Base-by-base conservation (phyloP, 768 basidiomycete species). In the Austroboletus festivus region DNA sequence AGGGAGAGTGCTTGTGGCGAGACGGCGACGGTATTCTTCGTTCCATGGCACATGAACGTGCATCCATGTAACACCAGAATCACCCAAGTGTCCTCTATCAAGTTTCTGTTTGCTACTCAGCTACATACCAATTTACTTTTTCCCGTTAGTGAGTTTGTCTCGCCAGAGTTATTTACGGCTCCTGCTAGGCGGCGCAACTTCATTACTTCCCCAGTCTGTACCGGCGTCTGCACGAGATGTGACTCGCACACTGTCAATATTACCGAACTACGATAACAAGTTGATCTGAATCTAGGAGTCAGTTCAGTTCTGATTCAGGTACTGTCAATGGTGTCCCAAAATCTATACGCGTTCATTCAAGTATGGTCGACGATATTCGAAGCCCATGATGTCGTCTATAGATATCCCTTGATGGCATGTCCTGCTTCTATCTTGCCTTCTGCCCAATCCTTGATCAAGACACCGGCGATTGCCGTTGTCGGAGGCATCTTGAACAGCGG, bases 1-100 rank as follows among this genome's bases (percentile, higher is more conserved):
- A 87, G 22, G 93, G 93, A 10, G 84, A 88, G 10, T 95, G 93
- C 62, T 75, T 94, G 33, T 77, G 94, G 43, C 81, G 83, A 16
- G 76, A 85, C 50, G 93, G 92, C 5, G 89, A 89, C 54, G 71
- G 68, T 18, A 70, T 86, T 19, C 51, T 70, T 40, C 56, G 51
- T 39, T 42, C 22, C 40, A 50, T 58, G 49, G 42, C 39, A 48
- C 54, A 54, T 30, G 53, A 71, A 37, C 61, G 46, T n/a, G 47
- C 60, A 18, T 50, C 48, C 4, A 46, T 62, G 61, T 63, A 45
- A 46, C 42, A 16, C 9, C 18, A 2, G 34, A 33, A n/a, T n/a
- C n/a, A n/a, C n/a, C n/a, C n/a, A n/a, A n/a, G n/a, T 7, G 26
- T 28, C 26, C 26, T 28, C 26, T n/a, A n/a, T n/a, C n/a, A n/a